Evolutionary conservation across 2,329 filamentous ascomycete species (phyloP).

Genomic region (Cladophialophora chaetospira): DNA sequence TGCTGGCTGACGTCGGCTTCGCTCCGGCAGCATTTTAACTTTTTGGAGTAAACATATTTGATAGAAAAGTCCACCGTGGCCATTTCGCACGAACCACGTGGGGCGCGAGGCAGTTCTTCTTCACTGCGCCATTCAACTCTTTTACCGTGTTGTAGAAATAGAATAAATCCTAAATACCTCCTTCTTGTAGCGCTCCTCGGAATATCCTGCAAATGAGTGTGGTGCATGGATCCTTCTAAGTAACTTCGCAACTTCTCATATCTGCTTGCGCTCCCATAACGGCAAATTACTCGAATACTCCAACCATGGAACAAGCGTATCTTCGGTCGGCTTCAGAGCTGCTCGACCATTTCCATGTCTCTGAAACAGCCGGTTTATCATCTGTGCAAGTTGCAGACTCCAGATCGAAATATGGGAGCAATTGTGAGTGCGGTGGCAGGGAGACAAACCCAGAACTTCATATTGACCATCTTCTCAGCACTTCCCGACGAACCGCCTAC

Average conservation of each 20-base stretch:
- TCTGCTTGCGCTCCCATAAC: constrained; percentile 13
- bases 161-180: constrained; percentile 7
- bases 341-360: constrained; percentile 55
- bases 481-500: constrained; percentile 90
- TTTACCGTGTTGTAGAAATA: constrained; percentile 8
- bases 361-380: constrained; percentile 54
- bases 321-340: constrained; percentile 52
- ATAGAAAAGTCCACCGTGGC: constrained; percentile 22
- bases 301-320: constrained; percentile 58
- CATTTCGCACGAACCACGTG: constrained; percentile 20
- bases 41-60: constrained; percentile 17
- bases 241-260: constrained; percentile 1
- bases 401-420: constrained; percentile 55
- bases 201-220: constrained; percentile 3
- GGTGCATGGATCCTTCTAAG: constrained; percentile 13
- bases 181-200: neutral
- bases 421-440: constrained; percentile 47
- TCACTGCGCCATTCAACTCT: constrained; percentile 12
- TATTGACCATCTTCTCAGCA: constrained; percentile 50
- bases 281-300: constrained; percentile 1
- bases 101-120: constrained; percentile 11
- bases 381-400: constrained; percentile 50
- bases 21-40: constrained; percentile 30
- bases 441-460: neutral
- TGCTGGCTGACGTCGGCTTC: neutral